Percentiles rank a stretch among this genome's conserved stretches.
phyloP scores from a whole-genome alignment of 257 asterid genomes.

The Solanum paucissectum region DNA sequence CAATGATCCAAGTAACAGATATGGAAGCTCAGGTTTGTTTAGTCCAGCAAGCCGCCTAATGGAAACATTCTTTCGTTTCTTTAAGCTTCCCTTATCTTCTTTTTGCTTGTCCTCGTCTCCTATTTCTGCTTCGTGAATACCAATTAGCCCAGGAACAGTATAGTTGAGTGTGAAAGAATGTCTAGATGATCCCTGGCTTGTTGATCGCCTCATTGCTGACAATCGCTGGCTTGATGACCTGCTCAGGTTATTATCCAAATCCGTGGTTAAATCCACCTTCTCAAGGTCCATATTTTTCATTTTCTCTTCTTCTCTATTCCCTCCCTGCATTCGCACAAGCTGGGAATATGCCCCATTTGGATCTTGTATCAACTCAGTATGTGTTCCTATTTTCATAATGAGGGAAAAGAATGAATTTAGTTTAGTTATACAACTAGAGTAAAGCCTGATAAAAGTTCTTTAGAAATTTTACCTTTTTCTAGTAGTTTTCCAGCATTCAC shows the following conservation, averaged over 20 bases:
- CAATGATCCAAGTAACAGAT: constrained; percentile 44
- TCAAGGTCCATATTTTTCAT: constrained; percentile 4
- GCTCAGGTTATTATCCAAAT: constrained; percentile 25
- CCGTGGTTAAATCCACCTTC: neutral
- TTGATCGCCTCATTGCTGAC: constrained; percentile 33
- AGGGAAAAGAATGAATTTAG: neutral
- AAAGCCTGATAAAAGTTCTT: neutral
- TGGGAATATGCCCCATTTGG: constrained; percentile 62
- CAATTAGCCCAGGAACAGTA: constrained; percentile 27
- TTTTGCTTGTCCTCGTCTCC: constrained; percentile 7
- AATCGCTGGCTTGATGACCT: constrained; percentile 42
- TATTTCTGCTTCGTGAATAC: constrained; percentile 16
- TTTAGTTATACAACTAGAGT: neutral
- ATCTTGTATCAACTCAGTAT: constrained; percentile 48
- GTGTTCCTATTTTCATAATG: constrained; percentile 41
- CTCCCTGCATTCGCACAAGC: constrained; percentile 61
- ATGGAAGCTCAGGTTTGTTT: constrained; percentile 56
- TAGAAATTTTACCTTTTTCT: constrained; percentile 44
- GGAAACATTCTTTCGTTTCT: constrained; percentile 28
- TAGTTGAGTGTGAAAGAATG: constrained; percentile 30
- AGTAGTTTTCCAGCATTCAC: constrained; percentile 57
- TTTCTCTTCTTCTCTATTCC: constrained; percentile 23
- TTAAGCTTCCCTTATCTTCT: constrained; percentile 4
- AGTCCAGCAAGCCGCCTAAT: constrained; percentile 36
- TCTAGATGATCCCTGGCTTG: constrained; percentile 49